phyloP scores from a whole-genome alignment of 495 filamentous ascomycete genomes.

The Astrocystis sublimbata region DNA sequence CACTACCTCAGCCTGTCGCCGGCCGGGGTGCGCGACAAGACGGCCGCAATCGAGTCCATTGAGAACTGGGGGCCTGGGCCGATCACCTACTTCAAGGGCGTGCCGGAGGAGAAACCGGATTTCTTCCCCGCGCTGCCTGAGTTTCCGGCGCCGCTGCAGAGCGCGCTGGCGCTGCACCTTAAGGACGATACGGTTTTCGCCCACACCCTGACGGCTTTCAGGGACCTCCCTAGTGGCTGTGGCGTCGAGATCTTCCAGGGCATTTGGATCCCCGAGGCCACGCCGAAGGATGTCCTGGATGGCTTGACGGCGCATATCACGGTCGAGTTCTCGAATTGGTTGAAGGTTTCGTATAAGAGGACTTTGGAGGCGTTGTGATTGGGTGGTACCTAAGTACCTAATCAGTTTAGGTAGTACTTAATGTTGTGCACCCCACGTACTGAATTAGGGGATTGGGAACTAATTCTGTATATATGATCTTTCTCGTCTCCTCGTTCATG shows the following conservation, averaged over 20 bases:
- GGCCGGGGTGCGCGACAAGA: constrained; percentile 11
- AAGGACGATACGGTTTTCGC: constrained; percentile 20
- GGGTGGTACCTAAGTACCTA: no score
- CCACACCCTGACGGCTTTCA: constrained; percentile 21
- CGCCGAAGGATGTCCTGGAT: constrained; percentile 20
- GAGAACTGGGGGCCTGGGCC: constrained; percentile 27
- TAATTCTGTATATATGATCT: no score
- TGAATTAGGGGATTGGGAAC: no score
- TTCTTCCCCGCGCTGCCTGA: constrained; percentile 18
- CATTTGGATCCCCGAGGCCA: constrained; percentile 25
- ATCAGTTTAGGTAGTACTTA: no score
- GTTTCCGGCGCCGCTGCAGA: constrained; percentile 18
- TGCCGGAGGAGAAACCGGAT: constrained; percentile 17
- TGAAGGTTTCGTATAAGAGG: constrained; percentile 22
- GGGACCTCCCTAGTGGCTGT: constrained; percentile 18
- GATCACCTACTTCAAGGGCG: constrained; percentile 23
- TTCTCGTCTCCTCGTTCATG: no score
- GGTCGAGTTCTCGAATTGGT: constrained; percentile 30
- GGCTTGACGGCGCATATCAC: constrained; percentile 23
- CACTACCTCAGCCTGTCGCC: constrained; percentile 21
- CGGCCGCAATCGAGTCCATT: constrained; percentile 18
- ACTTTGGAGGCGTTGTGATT: background rate
- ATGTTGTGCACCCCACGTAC: no score
- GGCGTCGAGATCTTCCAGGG: constrained; percentile 26
- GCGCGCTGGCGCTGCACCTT: constrained; percentile 21